phyloP scores from a whole-genome alignment of 192 early-diverging fungal species.

The Chytriomyces confervae region DNA sequence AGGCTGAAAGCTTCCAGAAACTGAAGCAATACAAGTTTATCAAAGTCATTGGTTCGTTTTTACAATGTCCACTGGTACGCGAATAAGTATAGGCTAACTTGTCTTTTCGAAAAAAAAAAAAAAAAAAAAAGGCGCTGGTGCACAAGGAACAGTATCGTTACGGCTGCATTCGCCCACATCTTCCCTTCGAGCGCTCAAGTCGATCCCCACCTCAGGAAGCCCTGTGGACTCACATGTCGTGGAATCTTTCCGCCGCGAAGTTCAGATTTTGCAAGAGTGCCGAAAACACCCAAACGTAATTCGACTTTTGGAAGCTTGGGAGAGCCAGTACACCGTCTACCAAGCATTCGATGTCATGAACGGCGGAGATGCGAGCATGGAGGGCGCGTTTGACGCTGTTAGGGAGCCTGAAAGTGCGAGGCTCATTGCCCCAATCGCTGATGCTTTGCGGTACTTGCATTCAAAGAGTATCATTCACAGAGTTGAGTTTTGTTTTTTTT shows the following conservation, averaged over 20 bases:
- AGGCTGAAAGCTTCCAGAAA: neutral
- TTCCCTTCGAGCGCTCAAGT: slow-evolving; percentile 30
- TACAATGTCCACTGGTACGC: neutral
- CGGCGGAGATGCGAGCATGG: slow-evolving; percentile 29
- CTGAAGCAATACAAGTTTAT: slow-evolving; percentile 38
- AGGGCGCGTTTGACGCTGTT: slow-evolving; percentile 10
- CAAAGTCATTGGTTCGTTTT: slow-evolving; percentile 27
- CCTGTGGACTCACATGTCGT: slow-evolving; percentile 16
- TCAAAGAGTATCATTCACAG: slow-evolving; percentile 15
- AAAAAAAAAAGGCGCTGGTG: slow-evolving; percentile 22
- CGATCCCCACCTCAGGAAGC: slow-evolving; percentile 21
- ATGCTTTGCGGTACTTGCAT: slow-evolving; percentile 30
- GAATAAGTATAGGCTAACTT: neutral
- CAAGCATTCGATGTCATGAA: slow-evolving; percentile 33
- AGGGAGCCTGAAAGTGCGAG: slow-evolving; percentile 13
- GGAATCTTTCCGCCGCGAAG: slow-evolving; percentile 33
- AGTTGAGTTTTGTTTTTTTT: neutral
- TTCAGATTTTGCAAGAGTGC: slow-evolving; percentile 19
- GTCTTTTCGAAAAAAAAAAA: neutral
- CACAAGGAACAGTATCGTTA: slow-evolving; percentile 36
- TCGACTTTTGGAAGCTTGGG: slow-evolving; percentile 29
- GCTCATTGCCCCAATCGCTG: slow-evolving; percentile 32
- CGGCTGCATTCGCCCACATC: slow-evolving; percentile 28
- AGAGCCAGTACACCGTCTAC: slow-evolving; percentile 17
- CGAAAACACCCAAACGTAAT: slow-evolving; percentile 27